Conservation (phyloP, 345 rosid genomes). For the Microcos paniculata region DNA sequence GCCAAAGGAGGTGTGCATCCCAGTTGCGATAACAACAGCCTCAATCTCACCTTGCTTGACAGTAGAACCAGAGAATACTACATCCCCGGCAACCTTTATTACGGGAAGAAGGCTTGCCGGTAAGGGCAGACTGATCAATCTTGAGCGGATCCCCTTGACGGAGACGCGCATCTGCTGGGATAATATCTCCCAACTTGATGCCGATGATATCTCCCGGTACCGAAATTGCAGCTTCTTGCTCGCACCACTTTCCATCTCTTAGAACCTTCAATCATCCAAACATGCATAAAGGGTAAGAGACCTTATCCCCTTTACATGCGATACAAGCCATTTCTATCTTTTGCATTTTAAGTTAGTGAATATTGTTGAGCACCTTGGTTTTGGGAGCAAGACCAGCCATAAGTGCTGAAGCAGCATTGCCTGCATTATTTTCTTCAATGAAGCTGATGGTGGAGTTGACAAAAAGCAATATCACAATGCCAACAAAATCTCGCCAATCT, state of each 20-base stretch:
- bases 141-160: too few relatives aligned
- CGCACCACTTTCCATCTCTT: constrained; percentile 60
- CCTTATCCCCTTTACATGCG: background rate
- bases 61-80: constrained; percentile 68
- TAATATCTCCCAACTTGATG: too few relatives aligned
- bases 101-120: constrained; percentile 67
- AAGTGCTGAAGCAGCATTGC: too few relatives aligned
- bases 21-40: constrained; percentile 70
- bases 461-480: constrained; percentile 51
- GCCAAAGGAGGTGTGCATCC: constrained; percentile 74
- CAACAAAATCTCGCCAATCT: constrained; percentile 70
- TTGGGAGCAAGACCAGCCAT: too few relatives aligned
- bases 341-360: too few relatives aligned
- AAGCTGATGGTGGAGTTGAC: constrained; percentile 72
- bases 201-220: too few relatives aligned
- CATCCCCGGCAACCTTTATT: constrained; percentile 54
- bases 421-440: too few relatives aligned
- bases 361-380: constrained; percentile 44
- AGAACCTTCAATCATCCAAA: constrained; percentile 39
- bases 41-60: constrained; percentile 81
- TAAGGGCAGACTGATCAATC: too few relatives aligned
- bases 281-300: background rate
- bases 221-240: constrained; percentile 62
- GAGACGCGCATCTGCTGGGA: too few relatives aligned
- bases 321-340: background rate